phyloP scores from a whole-genome alignment of 257 asterid genomes.

The Solanum gracilifrons region DNA sequence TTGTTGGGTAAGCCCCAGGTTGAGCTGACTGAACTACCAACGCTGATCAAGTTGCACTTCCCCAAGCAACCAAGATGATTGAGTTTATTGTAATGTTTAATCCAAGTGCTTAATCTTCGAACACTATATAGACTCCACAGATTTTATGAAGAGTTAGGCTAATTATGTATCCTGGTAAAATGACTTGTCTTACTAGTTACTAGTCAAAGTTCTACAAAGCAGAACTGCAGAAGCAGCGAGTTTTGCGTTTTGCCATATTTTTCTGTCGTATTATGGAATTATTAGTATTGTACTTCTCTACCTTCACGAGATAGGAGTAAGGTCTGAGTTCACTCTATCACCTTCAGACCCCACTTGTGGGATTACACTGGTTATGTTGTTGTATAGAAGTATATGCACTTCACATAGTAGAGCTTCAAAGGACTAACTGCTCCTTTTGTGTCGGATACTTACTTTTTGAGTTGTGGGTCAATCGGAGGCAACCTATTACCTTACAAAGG shows the following conservation, averaged over 20 bases:
- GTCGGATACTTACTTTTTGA: background rate
- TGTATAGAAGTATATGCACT: background rate
- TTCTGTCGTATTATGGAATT: background rate
- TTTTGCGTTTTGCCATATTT: background rate
- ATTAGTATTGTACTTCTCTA: background rate
- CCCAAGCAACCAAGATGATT: constrained; percentile 55
- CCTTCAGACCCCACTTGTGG: background rate
- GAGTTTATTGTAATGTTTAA: background rate
- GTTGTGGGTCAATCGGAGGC: background rate
- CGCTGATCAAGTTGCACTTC: constrained; percentile 74
- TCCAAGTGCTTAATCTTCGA: background rate
- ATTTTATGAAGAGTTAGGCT: background rate
- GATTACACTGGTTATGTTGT: background rate
- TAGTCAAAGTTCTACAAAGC: background rate
- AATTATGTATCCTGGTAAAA: background rate
- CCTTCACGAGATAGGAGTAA: background rate
- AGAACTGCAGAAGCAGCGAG: background rate
- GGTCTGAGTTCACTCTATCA: background rate
- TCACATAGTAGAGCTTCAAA: background rate
- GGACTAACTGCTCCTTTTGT: background rate
- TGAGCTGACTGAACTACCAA: constrained; percentile 79
- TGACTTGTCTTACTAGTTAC: background rate
- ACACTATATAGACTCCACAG: background rate
- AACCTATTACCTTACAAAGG: background rate
- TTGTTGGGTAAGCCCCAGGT: constrained; percentile 66